phyloP scores from a whole-genome alignment of 352 stramenopile species.

The Pythium oligandrum region DNA sequence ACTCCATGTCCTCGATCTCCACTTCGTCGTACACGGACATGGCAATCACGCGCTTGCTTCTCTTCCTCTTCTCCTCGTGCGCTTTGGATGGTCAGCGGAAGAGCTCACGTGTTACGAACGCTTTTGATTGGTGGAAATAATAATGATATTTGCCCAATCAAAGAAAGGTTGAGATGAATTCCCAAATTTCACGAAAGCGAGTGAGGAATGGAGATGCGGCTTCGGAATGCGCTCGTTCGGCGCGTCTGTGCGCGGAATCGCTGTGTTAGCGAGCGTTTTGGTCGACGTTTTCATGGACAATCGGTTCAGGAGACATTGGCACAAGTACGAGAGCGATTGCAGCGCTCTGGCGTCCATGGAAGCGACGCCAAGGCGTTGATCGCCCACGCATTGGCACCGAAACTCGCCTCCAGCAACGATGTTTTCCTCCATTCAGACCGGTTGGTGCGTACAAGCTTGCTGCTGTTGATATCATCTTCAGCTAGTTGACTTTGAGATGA shows the following conservation, averaged over 20 bases:
- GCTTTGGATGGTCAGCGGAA: too few relatives aligned
- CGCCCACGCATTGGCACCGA: slow-evolving; percentile 38
- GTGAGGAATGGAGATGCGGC: too few relatives aligned
- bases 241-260: too few relatives aligned
- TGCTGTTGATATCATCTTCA: background rate
- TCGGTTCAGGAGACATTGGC: slow-evolving; percentile 9
- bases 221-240: too few relatives aligned
- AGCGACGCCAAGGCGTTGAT: slow-evolving; percentile 56
- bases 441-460: slow-evolving; percentile 12
- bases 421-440: slow-evolving; percentile 54
- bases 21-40: slow-evolving; percentile 98
- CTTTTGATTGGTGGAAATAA: too few relatives aligned
- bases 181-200: too few relatives aligned
- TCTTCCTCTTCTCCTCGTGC: background rate
- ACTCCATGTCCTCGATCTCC: slow-evolving; percentile 98
- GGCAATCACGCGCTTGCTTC: background rate
- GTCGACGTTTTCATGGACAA: too few relatives aligned
- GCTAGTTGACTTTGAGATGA: background rate
- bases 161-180: too few relatives aligned
- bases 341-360: slow-evolving; percentile 1
- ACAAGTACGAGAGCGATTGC: slow-evolving; percentile 22
- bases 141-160: too few relatives aligned
- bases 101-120: too few relatives aligned
- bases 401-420: slow-evolving; percentile 37
- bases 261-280: too few relatives aligned